Base-by-base conservation (phyloP, 495 filamentous ascomycete genomes). In the Neurospora terricola region DNA sequence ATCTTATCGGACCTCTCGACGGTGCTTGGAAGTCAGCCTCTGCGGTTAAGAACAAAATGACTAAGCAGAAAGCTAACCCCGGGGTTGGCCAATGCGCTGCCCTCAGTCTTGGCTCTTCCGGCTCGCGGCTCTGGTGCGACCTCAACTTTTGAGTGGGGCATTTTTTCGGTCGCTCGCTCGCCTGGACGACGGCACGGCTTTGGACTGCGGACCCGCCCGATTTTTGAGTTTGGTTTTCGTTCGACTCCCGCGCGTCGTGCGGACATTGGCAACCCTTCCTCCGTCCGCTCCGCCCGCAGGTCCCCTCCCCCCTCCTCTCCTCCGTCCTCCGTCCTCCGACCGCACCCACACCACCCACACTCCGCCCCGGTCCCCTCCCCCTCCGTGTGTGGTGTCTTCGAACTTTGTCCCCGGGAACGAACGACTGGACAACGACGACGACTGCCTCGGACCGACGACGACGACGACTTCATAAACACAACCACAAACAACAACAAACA, bases 1-100 rank as follows among this genome's bases (percentile, higher is more conserved):
- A 83, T 83, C 82, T 78, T 79, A 77, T 80, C 77, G 66, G 39
- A 14, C 12, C 12, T 40, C 43, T 40, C 43, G 36, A 2, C 12
- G 11, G 43, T 21, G 39, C 34, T 40, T 21, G 18, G 14, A 5
- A 16, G 34, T 8, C n/a, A 70, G 12, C 54, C 54, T 62, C 5
- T 34, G 54, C 5, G 54, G 27, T 18, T 62, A 62, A 27, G 12
- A 0, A 18, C 1, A 0, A 0, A 0, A 2, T 62, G 27, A 34
- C 12, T 62, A 62, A 62, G 54, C 7, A 62, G 12, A 34, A 62
- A 62, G 27, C 23, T 23, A 11, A 0, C 5, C 21, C 23, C 23
- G 6, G 48, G 42, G 62, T 10, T 68, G 27, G 18, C 36, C 38
- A 38, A n/a, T n/a, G 72, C 37, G 34, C 18, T 27, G 14, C 34